Evolutionary conservation across 768 basidiomycete species (phyloP).

Genomic region (Pholiota microspora): DNA sequence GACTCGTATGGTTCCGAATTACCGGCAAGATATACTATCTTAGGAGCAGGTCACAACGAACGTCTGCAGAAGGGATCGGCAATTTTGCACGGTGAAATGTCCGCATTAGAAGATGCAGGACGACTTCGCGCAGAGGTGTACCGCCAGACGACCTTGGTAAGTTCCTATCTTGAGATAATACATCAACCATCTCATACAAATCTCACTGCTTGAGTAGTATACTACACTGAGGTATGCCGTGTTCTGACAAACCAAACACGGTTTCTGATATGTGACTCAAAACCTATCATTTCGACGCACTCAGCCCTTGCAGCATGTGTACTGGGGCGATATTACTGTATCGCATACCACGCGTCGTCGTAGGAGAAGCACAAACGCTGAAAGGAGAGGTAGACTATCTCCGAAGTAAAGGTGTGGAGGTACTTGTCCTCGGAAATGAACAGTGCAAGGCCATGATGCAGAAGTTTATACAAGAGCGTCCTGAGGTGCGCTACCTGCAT

Average conservation of each 20-base stretch:
- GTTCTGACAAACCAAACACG: too few species aligned
- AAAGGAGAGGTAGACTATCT: constrained; percentile 55
- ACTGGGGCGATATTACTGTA: constrained; percentile 61
- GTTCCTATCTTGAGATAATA: constrained; percentile 12
- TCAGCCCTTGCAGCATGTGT: constrained; percentile 66
- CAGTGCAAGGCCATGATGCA: constrained; percentile 55
- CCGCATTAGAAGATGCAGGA: constrained; percentile 49
- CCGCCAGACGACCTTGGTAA: constrained; percentile 46
- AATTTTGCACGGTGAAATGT: constrained; percentile 36
- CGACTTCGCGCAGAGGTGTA: constrained; percentile 44
- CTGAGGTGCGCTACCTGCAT: constrained; percentile 38
- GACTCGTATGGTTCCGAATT: not conserved
- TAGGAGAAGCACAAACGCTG: constrained; percentile 60
- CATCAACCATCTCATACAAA: too few species aligned
- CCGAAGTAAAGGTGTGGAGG: constrained; percentile 50
- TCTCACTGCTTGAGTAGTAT: constrained; percentile 22
- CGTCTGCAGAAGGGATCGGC: constrained; percentile 33
- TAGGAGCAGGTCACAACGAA: constrained; percentile 34
- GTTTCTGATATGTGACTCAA: too few species aligned
- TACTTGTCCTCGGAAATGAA: constrained; percentile 44
- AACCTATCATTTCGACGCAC: not conserved
- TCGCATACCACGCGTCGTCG: constrained; percentile 62
- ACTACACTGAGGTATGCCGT: constrained; percentile 32
- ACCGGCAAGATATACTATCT: constrained; percentile 10
- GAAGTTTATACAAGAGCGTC: constrained; percentile 53